These are phyloP conservation scores for Penicillium herquei DNA, from an alignment of 495 filamentous ascomycete genomes.

Conservation along the genomic window DNA sequence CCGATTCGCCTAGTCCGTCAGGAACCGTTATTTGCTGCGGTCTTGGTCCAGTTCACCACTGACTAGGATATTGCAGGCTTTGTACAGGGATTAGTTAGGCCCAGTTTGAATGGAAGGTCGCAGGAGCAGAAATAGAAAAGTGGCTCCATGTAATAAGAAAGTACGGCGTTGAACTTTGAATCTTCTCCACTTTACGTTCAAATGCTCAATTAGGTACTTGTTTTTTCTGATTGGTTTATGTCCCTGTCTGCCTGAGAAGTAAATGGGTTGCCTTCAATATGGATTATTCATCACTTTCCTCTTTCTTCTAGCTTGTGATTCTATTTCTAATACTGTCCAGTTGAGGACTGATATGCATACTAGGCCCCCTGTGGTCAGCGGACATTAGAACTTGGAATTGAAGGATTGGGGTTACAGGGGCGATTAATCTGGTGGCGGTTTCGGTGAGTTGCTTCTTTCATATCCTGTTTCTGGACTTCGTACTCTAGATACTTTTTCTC, in stretches of 20 bases:
- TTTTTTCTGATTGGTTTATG: not conserved
- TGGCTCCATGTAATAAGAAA: not conserved
- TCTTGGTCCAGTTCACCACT: slow-evolving; percentile 15
- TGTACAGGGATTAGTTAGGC: slow-evolving; percentile 15
- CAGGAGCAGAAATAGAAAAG: not conserved
- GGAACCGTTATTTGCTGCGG: slow-evolving; percentile 28
- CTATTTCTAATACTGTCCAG: too few relatives aligned
- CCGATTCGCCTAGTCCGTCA: slow-evolving; percentile 23
- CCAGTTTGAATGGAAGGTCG: slow-evolving; percentile 5
- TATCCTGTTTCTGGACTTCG: not conserved
- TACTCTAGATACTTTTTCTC: not conserved
- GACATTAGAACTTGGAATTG: not conserved
- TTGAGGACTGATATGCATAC: not conserved
- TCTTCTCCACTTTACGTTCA: not conserved
- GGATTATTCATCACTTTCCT: too few relatives aligned
- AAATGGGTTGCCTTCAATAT: too few relatives aligned
- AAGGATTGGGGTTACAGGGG: not conserved
- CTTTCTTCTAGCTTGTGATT: too few relatives aligned
- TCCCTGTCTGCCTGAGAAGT: too few relatives aligned
- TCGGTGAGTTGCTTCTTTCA: not conserved
- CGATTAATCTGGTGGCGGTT: slow-evolving; percentile 1
- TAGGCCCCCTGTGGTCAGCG: not conserved
- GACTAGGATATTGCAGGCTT: slow-evolving; percentile 2
- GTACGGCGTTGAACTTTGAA: not conserved
- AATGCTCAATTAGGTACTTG: not conserved